phyloP scores from a whole-genome alignment of 371 early-diverging fungal species.

The Mucor indicus region DNA sequence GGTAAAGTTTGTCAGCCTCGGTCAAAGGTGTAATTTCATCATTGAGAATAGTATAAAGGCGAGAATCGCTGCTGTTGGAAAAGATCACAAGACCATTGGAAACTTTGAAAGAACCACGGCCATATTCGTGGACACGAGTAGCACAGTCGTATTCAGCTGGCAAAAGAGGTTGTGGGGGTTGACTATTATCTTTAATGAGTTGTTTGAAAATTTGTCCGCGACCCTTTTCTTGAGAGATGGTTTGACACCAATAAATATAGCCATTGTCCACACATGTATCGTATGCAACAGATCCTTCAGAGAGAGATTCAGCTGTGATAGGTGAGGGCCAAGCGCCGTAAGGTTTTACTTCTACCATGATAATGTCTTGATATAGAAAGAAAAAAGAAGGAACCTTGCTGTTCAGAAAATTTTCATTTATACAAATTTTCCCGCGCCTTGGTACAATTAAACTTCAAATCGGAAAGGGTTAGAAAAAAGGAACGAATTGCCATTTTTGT shows the following conservation, averaged over 20 bases:
- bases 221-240: constrained; percentile 37
- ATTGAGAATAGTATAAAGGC: constrained; percentile 53
- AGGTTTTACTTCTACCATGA: constrained; percentile 29
- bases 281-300: constrained; percentile 20
- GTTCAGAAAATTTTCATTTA: neutral
- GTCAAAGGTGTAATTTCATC: constrained; percentile 44
- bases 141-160: constrained; percentile 35
- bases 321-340: constrained; percentile 48
- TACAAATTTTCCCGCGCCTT: neutral
- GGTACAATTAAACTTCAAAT: too few species aligned
- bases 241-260: constrained; percentile 33
- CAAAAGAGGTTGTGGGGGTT: constrained; percentile 14
- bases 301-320: constrained; percentile 38
- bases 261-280: constrained; percentile 29
- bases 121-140: constrained; percentile 76
- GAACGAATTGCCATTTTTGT: too few species aligned
- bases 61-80: constrained; percentile 55
- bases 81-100: constrained; percentile 58
- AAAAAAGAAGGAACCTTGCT: too few species aligned
- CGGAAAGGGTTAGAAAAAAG: too few species aligned
- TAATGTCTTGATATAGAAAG: constrained; percentile 1
- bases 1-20: constrained; percentile 33
- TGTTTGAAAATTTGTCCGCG: constrained; percentile 41
- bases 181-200: constrained; percentile 4
- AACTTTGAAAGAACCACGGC: constrained; percentile 63